Percentiles rank a stretch among this genome's conserved stretches.
Evolutionary conservation across 2,329 filamentous ascomycete species (phyloP).

Genomic region (Pseudogymnoascus sp.): DNA sequence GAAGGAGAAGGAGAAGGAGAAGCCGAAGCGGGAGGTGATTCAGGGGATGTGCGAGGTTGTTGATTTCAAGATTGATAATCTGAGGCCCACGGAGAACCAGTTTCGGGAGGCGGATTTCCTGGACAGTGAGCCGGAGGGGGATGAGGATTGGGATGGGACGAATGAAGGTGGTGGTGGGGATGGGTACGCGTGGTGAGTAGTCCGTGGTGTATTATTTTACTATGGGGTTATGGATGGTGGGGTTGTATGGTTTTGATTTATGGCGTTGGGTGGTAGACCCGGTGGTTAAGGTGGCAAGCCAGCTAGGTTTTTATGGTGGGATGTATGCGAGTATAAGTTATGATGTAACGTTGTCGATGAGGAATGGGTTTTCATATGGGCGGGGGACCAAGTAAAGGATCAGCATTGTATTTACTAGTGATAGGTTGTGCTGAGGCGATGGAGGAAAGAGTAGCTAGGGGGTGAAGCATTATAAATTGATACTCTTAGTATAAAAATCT

Average conservation of each 20-base stretch:
- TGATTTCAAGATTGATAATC: conserved; percentile 66
- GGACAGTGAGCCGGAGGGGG: conserved; percentile 47
- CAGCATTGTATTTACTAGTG: background rate
- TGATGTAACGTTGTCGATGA: background rate
- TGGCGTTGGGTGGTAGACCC: background rate
- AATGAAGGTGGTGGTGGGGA: background rate
- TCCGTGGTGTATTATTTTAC: background rate
- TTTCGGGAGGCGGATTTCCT: conserved; percentile 67
- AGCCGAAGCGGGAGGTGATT: conserved; percentile 32
- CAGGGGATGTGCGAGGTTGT: conserved; percentile 66
- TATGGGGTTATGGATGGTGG: background rate
- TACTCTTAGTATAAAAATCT: background rate
- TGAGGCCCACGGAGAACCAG: conserved; percentile 60
- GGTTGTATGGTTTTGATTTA: background rate
- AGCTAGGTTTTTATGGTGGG: background rate
- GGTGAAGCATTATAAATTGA: background rate
- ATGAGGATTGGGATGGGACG: conserved; percentile 40
- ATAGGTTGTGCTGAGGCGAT: background rate
- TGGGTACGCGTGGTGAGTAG: conserved; percentile 10
- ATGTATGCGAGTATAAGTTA: background rate
- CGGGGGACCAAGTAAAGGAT: background rate
- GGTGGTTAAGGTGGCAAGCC: background rate
- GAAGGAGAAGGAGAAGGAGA: conserved; percentile 27
- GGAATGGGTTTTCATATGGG: background rate
- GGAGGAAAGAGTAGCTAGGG: background rate